Conservation (phyloP, 2,329 filamentous ascomycete genomes). For the Berkeleyomyces basicola region DNA sequence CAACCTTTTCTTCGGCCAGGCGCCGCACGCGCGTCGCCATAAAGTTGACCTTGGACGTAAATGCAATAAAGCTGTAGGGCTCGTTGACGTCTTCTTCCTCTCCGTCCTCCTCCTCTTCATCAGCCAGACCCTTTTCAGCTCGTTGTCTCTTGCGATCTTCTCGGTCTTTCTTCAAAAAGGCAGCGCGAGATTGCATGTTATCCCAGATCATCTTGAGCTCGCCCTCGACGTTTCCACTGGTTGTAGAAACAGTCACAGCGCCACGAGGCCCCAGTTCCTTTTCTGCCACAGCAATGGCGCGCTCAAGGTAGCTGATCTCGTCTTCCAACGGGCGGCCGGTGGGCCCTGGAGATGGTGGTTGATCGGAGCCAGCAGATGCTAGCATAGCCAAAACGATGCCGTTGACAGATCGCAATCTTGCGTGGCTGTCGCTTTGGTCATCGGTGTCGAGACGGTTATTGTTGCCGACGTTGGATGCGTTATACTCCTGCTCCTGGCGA, state of each 20-base stretch:
- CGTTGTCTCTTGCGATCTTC: slow-evolving; percentile 35
- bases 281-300: slow-evolving; percentile 22
- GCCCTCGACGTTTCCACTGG: slow-evolving; percentile 40
- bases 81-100: slow-evolving; percentile 45
- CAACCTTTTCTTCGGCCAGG: slow-evolving; percentile 73
- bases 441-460: slow-evolving; percentile 2
- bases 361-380: slow-evolving; percentile 27
- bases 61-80: slow-evolving; percentile 55
- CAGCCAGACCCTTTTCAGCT: slow-evolving; percentile 38
- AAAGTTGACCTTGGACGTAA: slow-evolving; percentile 63
- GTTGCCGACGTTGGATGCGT: slow-evolving; percentile 4
- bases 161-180: slow-evolving; percentile 37
- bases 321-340: slow-evolving; percentile 42
- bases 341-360: slow-evolving; percentile 41
- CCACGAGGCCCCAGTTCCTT: slow-evolving; percentile 11
- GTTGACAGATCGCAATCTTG: slow-evolving; percentile 46
- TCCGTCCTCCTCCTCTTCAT: slow-evolving; percentile 44
- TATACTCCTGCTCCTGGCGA: slow-evolving; percentile 36
- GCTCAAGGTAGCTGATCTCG: slow-evolving; percentile 52
- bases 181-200: slow-evolving; percentile 34
- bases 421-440: slow-evolving; percentile 27
- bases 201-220: slow-evolving; percentile 40
- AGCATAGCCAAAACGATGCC: slow-evolving; percentile 45
- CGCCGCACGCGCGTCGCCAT: slow-evolving; percentile 61
- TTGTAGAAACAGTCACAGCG: slow-evolving; percentile 13